Evolutionary conservation across 192 early-diverging fungal species (phyloP), one percentile per base, ranked within the genome.

Genomic region (Coemansia sp.): DNA sequence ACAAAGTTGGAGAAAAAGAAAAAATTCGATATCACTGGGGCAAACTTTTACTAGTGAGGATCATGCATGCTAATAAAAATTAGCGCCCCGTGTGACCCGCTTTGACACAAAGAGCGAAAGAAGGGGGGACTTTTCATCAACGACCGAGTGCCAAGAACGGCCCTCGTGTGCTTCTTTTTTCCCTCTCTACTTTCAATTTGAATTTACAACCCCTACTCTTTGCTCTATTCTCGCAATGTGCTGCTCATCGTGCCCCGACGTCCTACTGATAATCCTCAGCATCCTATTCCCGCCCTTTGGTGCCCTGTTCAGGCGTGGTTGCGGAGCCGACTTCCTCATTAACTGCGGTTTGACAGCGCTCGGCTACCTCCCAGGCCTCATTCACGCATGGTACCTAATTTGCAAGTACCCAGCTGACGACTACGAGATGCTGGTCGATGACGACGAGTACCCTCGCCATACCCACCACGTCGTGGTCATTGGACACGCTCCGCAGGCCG

Each of bases 281-380:
- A 73, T 84, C 23, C 62, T 84, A 69, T 83, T 91, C 57, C 89
- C 89, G 53, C 89, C 89, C 25, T 73, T 89, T 23, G 88, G 84
- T 18, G 90, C 88, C 4, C 64, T 86, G 62, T 69, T 88, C 36
- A 81, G 88, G 63, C 83, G 76, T 47, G 90, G 89, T 21, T 88
- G 85, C 72, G 78, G 83, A 6, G 69, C 70, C 20, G 90, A 90
- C 66, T 82, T 91, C 47, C 66, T 85, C 25, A 91, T 93, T 56
- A 92, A 91, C 84, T 86, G 88, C 73, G 66, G 76, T 0, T 79
- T 93, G 74, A 91, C 90, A 2, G 68, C 81, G 25, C 83, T 93
- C 34, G 92, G 89, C 38, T 89, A 79, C 67, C 76, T 93, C 41
- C 89, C 89, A 1, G 90, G 90, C 60, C 85, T 89, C 41, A 85